phyloP scores from a whole-genome alignment of 163 green algal species.

The Chlorella variabilis region DNA sequence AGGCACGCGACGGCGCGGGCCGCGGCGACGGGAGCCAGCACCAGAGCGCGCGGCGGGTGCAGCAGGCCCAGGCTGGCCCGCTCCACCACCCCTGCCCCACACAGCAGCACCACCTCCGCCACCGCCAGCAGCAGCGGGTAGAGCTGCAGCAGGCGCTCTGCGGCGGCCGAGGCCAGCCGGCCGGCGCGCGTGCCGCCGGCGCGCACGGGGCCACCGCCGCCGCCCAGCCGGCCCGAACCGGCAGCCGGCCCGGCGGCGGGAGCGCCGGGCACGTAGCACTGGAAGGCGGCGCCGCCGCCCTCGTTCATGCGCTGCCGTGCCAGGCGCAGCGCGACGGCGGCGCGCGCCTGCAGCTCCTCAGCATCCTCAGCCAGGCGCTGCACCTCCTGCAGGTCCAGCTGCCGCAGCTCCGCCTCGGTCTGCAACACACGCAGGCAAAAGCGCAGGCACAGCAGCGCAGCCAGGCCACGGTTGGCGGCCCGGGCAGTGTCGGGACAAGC shows the following conservation, averaged over 20 bases:
- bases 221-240: no score
- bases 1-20: background rate
- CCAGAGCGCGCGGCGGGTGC: background rate
- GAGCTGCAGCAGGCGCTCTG: background rate
- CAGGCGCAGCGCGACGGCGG: constrained; percentile 15
- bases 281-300: background rate
- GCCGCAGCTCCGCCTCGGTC: constrained; percentile 20
- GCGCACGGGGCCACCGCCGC: no score
- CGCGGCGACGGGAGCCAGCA: background rate
- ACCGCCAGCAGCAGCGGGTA: background rate
- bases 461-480: background rate
- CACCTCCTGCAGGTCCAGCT: constrained; percentile 29
- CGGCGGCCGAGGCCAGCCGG: background rate
- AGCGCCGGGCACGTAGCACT: background rate
- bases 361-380: constrained; percentile 28
- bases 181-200: no score
- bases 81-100: background rate
- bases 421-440: background rate
- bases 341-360: constrained; percentile 3
- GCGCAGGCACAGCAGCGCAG: background rate
- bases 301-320: background rate
- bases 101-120: constrained; percentile 10
- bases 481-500: no score
- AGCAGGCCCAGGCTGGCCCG: constrained; percentile 10
- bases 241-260: no score